phyloP scores from a whole-genome alignment of 129 eudicot genomes.

The Scalesia atractyloides region DNA sequence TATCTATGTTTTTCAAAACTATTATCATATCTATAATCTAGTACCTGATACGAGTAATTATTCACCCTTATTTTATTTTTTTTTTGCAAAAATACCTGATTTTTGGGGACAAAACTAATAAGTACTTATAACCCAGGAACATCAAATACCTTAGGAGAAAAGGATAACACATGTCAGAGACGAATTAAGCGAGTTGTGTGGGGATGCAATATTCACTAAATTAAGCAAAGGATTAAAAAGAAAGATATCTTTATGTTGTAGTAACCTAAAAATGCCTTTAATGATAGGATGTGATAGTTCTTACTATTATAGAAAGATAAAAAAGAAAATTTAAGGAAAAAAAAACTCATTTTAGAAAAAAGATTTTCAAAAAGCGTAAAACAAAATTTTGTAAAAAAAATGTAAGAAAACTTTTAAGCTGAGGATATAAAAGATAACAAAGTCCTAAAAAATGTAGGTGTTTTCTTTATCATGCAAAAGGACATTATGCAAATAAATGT shows the following conservation, averaged over 20 bases:
- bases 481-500: no score
- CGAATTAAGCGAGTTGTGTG: conserved; percentile 12
- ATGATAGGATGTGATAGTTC: conserved; percentile 6
- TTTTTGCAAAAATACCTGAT: not conserved
- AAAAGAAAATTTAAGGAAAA: not conserved
- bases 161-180: not conserved
- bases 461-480: no score
- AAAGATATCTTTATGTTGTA: conserved; percentile 5
- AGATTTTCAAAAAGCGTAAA: not conserved
- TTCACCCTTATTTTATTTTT: not conserved
- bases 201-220: not conserved
- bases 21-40: conserved; percentile 11
- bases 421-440: not conserved
- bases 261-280: no score
- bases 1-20: no score
- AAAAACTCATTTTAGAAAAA: not conserved
- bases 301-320: not conserved
- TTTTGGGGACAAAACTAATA: not conserved
- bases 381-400: conserved; percentile 5
- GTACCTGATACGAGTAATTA: not conserved
- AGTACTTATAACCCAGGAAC: no score
- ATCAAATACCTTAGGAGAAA: not conserved
- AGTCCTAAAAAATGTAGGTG: not conserved
- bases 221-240: not conserved
- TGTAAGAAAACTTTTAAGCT: not conserved